Percentiles rank a stretch among this genome's conserved stretches.
Evolutionary conservation across 2,329 filamentous ascomycete species (phyloP).

Genomic region (Verticillium albo-atrum): DNA sequence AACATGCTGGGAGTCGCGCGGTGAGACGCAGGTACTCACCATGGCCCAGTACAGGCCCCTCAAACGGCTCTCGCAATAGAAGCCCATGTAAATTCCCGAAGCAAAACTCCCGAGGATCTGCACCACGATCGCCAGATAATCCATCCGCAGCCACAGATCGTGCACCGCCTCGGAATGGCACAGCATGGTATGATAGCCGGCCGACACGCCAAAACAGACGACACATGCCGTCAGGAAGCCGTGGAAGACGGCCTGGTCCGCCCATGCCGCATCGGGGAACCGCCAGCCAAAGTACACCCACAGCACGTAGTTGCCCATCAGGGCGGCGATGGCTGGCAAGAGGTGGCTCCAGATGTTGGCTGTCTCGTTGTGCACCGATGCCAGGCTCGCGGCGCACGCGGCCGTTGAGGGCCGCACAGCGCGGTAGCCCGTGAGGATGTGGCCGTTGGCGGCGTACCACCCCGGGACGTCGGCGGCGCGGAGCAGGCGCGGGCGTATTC

Average conservation of each 20-base stretch:
- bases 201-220: slow-evolving; percentile 30
- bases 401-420: slow-evolving; percentile 29
- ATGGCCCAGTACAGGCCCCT: slow-evolving; percentile 28
- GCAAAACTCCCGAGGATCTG: slow-evolving; percentile 32
- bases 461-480: slow-evolving; percentile 27
- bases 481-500: slow-evolving; percentile 8
- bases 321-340: slow-evolving; percentile 31
- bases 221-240: slow-evolving; percentile 30
- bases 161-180: slow-evolving; percentile 30
- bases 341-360: slow-evolving; percentile 30
- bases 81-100: slow-evolving; percentile 33
- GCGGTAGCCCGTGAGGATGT: slow-evolving; percentile 37
- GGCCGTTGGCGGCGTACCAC: slow-evolving; percentile 37
- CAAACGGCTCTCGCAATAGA: slow-evolving; percentile 30
- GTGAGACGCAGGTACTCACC: slow-evolving; percentile 20
- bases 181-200: slow-evolving; percentile 33
- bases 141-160: slow-evolving; percentile 30
- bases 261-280: slow-evolving; percentile 25
- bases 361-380: slow-evolving; percentile 29
- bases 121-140: slow-evolving; percentile 31
- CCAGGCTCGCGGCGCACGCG: slow-evolving; percentile 32
- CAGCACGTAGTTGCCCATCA: slow-evolving; percentile 21
- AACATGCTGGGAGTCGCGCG: no score
- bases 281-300: slow-evolving; percentile 15
- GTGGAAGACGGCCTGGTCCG: slow-evolving; percentile 32